These are phyloP conservation scores for Pseudogymnoascus sp. DNA, from an alignment of 2,329 filamentous ascomycete species.

Conservation along the genomic window DNA sequence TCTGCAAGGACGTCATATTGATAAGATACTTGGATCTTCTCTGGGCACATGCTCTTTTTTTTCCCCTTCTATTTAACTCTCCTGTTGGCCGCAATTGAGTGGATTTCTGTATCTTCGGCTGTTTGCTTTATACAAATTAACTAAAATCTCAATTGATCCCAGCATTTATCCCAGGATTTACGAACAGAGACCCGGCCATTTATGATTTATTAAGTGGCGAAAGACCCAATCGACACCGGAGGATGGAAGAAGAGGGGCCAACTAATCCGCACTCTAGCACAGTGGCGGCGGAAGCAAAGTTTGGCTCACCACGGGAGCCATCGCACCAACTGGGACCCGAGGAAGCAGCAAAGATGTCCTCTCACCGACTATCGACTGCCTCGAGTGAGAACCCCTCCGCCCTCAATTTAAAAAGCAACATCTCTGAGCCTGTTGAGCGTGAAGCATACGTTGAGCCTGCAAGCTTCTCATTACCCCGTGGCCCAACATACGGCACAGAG, in stretches of 20 bases:
- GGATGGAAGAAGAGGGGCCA: conserved; percentile 2
- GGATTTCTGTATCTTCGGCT: not conserved
- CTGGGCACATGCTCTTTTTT: conserved; percentile 5
- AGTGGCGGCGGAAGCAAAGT: conserved; percentile 6
- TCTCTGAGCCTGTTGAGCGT: not conserved
- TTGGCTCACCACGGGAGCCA: conserved; percentile 2
- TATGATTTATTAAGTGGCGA: not conserved
- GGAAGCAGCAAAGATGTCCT: not conserved
- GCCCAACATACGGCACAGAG: conserved; percentile 29
- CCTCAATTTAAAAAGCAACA: conserved; percentile 2
- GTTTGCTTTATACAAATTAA: not conserved
- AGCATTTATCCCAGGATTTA: not conserved
- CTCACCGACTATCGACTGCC: conserved; percentile 3
- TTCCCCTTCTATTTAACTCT: not conserved
- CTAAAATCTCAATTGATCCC: not conserved
- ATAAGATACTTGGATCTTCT: not conserved
- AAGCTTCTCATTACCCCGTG: not conserved
- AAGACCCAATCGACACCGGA: not conserved
- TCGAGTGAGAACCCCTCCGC: not conserved
- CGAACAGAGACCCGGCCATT: not conserved
- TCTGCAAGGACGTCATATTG: conserved; percentile 1
- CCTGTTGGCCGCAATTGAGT: not conserved
- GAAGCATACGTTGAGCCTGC: not conserved
- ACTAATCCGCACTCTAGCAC: conserved; percentile 1
- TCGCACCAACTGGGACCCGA: not conserved